A percentile compares a stretch with the other conserved stretches of the same genome.
Conservation (phyloP, 1,139 yeast species). For the Geotrichum europaeum region DNA sequence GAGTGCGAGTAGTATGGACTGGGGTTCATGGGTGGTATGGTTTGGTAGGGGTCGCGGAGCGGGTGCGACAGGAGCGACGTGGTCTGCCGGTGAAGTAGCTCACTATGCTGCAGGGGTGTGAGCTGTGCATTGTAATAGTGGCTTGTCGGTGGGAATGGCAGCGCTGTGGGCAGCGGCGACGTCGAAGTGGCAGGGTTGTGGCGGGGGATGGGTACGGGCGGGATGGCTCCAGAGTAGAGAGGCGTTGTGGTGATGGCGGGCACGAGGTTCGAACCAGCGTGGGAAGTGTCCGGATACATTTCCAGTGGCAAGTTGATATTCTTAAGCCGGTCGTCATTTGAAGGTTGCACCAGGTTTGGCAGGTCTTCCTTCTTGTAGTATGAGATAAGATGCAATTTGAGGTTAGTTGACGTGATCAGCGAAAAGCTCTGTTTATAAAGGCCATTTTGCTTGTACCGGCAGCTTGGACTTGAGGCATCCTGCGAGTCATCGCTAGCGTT, state of each 20-base stretch:
- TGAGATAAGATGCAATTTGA: conserved; percentile 51
- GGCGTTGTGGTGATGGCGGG: conserved; percentile 31
- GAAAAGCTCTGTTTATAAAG: conserved; percentile 56
- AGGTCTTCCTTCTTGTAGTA: conserved; percentile 40
- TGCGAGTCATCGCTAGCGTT: conserved; percentile 20
- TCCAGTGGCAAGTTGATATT: conserved; percentile 35
- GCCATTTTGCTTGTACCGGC: conserved; percentile 43
- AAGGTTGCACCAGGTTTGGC: conserved; percentile 36
- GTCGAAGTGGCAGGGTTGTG: neutral
- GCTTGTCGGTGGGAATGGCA: neutral
- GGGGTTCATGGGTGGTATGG: neutral
- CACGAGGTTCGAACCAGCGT: conserved; percentile 25
- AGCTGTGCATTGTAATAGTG: neutral
- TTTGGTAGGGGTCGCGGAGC: neutral
- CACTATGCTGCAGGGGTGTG: neutral
- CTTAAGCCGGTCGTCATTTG: conserved; percentile 37
- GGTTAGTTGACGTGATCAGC: conserved; percentile 44
- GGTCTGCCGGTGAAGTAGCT: neutral
- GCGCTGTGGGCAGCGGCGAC: neutral
- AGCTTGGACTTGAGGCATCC: conserved; percentile 21
- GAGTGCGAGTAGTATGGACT: conserved; percentile 1
- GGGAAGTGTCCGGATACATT: conserved; percentile 36
- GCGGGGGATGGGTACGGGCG: neutral
- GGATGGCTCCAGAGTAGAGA: conserved; percentile 12
- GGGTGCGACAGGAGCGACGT: neutral